A percentile compares a stretch with the other conserved stretches of the same genome.
Conservation (phyloP, 1,284 basidiomycete species). For the Ceratobasidium sp. region DNA sequence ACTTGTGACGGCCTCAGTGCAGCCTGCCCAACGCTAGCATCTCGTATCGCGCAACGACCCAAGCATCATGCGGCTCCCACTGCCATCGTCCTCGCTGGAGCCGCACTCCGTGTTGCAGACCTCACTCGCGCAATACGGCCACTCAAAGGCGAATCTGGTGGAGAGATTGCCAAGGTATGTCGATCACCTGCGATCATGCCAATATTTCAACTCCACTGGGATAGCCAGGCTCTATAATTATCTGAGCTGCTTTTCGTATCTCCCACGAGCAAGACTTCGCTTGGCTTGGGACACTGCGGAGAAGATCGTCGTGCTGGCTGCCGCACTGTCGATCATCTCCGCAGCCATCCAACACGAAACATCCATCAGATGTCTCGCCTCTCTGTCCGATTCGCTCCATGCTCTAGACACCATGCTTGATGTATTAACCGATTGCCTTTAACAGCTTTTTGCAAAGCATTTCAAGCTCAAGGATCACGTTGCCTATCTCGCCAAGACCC, state of each 20-base stretch:
- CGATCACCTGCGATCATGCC: too few relatives aligned
- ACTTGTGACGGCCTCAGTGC: constrained; percentile 26
- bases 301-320: constrained; percentile 14
- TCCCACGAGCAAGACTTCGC: background rate
- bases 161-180: constrained; percentile 75
- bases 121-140: constrained; percentile 64
- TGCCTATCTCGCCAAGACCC: constrained; percentile 75
- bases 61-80: constrained; percentile 81
- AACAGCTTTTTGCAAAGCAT: constrained; percentile 80
- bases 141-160: constrained; percentile 79
- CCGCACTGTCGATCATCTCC: background rate
- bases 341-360: too few relatives aligned
- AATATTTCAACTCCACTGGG: constrained; percentile 6
- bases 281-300: constrained; percentile 27
- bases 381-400: too few relatives aligned
- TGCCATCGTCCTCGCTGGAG: constrained; percentile 76
- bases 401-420: too few relatives aligned
- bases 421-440: background rate
- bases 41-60: constrained; percentile 74
- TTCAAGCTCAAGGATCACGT: constrained; percentile 85
- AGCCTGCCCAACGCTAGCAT: constrained; percentile 75
- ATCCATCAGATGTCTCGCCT: too few relatives aligned
- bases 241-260: constrained; percentile 6
- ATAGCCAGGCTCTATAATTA: background rate
- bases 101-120: constrained; percentile 82